Base-by-base conservation (phyloP, 2,329 filamentous ascomycete genomes). In the Colletotrichum theobromicola region DNA sequence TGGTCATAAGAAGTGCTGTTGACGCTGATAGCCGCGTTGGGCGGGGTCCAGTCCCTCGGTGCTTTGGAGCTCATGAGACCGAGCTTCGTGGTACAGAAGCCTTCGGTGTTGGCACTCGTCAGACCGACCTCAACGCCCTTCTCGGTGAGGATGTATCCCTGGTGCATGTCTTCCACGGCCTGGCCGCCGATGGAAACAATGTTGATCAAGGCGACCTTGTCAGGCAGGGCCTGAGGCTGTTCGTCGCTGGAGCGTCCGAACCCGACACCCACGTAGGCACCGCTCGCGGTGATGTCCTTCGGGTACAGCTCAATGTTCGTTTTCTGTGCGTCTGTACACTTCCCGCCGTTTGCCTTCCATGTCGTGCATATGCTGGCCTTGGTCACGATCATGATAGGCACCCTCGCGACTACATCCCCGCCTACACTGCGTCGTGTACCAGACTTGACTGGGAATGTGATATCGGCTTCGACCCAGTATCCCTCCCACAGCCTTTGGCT, bases 231-330 rank as follows among this genome's bases (percentile, higher is more conserved):
- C 18, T 74, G 60, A 5, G 62, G 67, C 24, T 72, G 68, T 28
- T 74, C 58, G 4, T 8, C 34, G 55, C 72, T 72, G 1, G 61
- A 55, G n/a, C 72, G 32, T 0, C 32, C 67, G 18, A 74, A 74
- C 4, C 72, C 70, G 18, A 73, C 70, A 4, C 70, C 70, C 10
- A 73, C 34, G 18, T 73, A 73, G 46, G 63, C 64, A 16, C 57
- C 10, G 0, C 42, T 73, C 28, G 24, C 21, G 46, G 26, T 24
- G 58, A 73, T 30, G 34, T 69, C 50, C 6, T 50, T 50, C 10
- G 42, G 42, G n/a, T 50, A 50, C 42, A 21, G n/a, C 42, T 50
- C 42, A 50, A 50, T 50, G 42, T 21, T 24, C 10, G 42, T 15
- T 34, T 73, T 73, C 18, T 73, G 26, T 15, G 28, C 42, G 8